These are phyloP conservation scores for Aspergillus baeticus DNA, from an alignment of 495 filamentous ascomycete genomes.

Conservation along the genomic window DNA sequence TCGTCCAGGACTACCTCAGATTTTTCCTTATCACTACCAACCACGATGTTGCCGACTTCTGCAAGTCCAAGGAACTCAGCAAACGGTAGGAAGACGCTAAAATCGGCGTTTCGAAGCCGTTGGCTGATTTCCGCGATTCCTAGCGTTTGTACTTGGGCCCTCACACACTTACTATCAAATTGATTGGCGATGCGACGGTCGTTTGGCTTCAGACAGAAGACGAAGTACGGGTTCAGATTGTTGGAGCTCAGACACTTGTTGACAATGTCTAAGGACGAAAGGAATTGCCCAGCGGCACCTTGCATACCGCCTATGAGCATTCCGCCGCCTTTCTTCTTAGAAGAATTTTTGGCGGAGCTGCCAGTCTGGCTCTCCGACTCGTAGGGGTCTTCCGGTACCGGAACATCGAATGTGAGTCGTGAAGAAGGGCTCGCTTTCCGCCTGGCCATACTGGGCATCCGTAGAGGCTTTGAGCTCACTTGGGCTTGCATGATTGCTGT, in stretches of 20 bases:
- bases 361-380: conserved; percentile 50
- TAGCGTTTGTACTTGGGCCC: conserved; percentile 90
- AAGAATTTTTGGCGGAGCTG: conserved; percentile 33
- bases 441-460: conserved; percentile 89
- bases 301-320: conserved; percentile 58
- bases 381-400: conserved; percentile 49
- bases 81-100: conserved; percentile 93
- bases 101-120: conserved; percentile 85
- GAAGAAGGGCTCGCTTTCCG: conserved; percentile 57
- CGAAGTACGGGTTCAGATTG: conserved; percentile 88
- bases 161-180: conserved; percentile 97
- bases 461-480: conserved; percentile 88
- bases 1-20: conserved; percentile 85
- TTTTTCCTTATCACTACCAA: conserved; percentile 92
- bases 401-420: conserved; percentile 31
- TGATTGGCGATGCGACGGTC: conserved; percentile 97
- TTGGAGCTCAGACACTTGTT: conserved; percentile 76
- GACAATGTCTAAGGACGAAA: conserved; percentile 85
- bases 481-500: conserved; percentile 93
- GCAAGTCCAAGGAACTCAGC: conserved; percentile 90
- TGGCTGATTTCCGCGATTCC: conserved; percentile 97
- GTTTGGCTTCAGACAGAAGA: conserved; percentile 97
- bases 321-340: conserved; percentile 35
- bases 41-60: conserved; percentile 75
- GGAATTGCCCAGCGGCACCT: conserved; percentile 88